A percentile compares a stretch with the other conserved stretches of the same genome.
Evolutionary conservation across 2,329 filamentous ascomycete species (phyloP).

Genomic region (Lanzia echinophila): DNA sequence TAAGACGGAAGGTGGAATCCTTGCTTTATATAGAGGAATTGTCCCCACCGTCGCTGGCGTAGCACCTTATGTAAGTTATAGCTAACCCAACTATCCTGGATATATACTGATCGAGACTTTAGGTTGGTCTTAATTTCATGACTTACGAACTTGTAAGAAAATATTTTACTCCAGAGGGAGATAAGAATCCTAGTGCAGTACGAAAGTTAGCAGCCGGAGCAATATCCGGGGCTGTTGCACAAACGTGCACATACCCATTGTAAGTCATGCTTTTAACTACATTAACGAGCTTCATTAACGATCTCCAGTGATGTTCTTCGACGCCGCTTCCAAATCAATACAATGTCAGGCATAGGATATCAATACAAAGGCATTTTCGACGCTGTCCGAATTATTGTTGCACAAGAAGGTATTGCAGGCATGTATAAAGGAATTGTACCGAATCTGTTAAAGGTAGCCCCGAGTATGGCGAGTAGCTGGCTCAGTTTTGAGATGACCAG

Average conservation of each 20-base stretch:
- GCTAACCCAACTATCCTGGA: neutral
- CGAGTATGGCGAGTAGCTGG: slow-evolving; percentile 98
- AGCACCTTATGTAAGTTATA: slow-evolving; percentile 70
- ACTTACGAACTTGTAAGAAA: slow-evolving; percentile 85
- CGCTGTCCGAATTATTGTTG: slow-evolving; percentile 73
- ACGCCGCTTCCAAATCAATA: slow-evolving; percentile 95
- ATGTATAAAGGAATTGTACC: slow-evolving; percentile 95
- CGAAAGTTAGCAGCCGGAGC: slow-evolving; percentile 87
- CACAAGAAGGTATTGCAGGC: slow-evolving; percentile 75
- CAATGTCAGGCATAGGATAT: slow-evolving; percentile 97
- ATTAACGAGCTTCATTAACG: slow-evolving; percentile 6
- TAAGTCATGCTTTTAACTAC: slow-evolving; percentile 42
- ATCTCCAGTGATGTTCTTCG: slow-evolving; percentile 74
- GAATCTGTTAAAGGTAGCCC: slow-evolving; percentile 92
- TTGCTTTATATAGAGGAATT: slow-evolving; percentile 89
- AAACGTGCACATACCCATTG: slow-evolving; percentile 98
- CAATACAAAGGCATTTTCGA: slow-evolving; percentile 84
- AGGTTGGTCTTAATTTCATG: slow-evolving; percentile 98
- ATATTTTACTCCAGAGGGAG: slow-evolving; percentile 79
- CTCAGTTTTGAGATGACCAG: slow-evolving; percentile 91
- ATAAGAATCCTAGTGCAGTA: slow-evolving; percentile 69
- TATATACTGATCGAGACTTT: slow-evolving; percentile 4
- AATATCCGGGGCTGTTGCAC: slow-evolving; percentile 90
- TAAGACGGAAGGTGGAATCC: slow-evolving; percentile 76
- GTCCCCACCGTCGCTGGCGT: slow-evolving; percentile 91